These are phyloP conservation scores for Pestalotiopsis sp. DNA, from an alignment of 2,329 filamentous ascomycete genomes.

Conservation along the genomic window DNA sequence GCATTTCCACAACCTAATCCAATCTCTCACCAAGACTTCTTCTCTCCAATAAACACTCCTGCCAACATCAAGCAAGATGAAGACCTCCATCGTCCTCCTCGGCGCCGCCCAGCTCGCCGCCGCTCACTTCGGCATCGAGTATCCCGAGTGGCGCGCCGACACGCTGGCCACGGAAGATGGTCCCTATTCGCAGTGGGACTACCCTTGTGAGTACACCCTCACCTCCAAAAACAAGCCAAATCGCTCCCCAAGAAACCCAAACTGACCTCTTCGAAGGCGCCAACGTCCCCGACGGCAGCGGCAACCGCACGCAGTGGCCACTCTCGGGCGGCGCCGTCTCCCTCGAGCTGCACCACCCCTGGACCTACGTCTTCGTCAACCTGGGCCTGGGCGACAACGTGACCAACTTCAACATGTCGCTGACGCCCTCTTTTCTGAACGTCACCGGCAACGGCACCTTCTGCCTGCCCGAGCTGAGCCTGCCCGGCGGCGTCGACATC, in stretches of 20 bases:
- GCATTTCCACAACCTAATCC: no score
- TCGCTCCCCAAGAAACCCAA: no score
- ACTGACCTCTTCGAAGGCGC: constrained; percentile 38
- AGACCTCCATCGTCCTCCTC: constrained; percentile 22
- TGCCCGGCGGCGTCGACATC: constrained; percentile 48
- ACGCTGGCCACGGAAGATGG: constrained; percentile 39
- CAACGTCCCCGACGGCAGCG: constrained; percentile 43
- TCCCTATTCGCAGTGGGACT: constrained; percentile 49
- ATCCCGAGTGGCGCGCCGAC: constrained; percentile 51
- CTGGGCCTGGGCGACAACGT: constrained; percentile 51
- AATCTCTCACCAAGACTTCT: no score
- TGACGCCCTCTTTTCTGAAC: constrained; percentile 61
- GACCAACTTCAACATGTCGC: constrained; percentile 69
- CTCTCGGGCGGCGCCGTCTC: constrained; percentile 48
- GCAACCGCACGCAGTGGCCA: constrained; percentile 56
- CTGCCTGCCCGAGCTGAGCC: constrained; percentile 61
- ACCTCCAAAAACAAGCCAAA: no score
- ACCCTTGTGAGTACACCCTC: constrained; percentile 46
- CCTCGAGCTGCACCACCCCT: constrained; percentile 53
- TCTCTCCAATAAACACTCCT: no score
- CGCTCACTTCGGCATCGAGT: constrained; percentile 51
- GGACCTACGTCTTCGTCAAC: constrained; percentile 56
- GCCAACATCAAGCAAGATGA: constrained; percentile 13
- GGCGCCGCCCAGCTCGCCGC: constrained; percentile 37
- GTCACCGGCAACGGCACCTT: constrained; percentile 63